A percentile compares a stretch with the other conserved stretches of the same genome.
Conservation (phyloP, 257 asterid genomes). For the Avicennia marina region DNA sequence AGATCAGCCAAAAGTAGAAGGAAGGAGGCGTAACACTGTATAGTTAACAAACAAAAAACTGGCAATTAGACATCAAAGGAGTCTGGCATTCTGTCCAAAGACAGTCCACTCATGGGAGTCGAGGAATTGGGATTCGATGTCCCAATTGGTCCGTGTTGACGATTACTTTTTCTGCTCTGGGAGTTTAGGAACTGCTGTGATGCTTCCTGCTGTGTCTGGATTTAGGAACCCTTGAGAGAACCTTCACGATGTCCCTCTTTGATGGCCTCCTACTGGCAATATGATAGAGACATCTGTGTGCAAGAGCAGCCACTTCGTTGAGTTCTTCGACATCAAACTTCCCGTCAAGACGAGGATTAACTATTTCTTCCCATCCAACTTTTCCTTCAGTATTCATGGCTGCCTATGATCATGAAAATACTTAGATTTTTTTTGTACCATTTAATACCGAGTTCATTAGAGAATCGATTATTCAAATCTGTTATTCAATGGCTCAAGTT, state of each 20-base stretch:
- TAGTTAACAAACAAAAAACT: no score
- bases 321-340: conserved; percentile 60
- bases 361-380: conserved; percentile 93
- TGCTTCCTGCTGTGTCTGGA: conserved; percentile 36
- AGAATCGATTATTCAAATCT: no score
- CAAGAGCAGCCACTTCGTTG: conserved; percentile 68
- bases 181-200: conserved; percentile 36
- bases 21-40: no score
- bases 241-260: conserved; percentile 83
- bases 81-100: conserved; percentile 62
- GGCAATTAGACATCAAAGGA: conserved; percentile 44
- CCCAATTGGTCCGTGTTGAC: conserved; percentile 40
- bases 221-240: conserved; percentile 59
- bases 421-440: not conserved
- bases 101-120: conserved; percentile 58
- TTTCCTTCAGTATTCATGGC: conserved; percentile 87
- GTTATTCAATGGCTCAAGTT: conserved; percentile 47
- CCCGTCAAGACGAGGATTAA: conserved; percentile 78
- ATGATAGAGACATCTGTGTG: conserved; percentile 69
- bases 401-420: conserved; percentile 41
- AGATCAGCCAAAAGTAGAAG: no score
- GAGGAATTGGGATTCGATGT: conserved; percentile 32
- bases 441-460: conserved; percentile 66
- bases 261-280: conserved; percentile 63
- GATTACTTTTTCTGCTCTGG: conserved; percentile 40